Evolutionary conservation across 2,329 filamentous ascomycete genomes (phyloP), one percentile per base, ranked within the genome.

Genomic region (Furcasterigmium furcatum): DNA sequence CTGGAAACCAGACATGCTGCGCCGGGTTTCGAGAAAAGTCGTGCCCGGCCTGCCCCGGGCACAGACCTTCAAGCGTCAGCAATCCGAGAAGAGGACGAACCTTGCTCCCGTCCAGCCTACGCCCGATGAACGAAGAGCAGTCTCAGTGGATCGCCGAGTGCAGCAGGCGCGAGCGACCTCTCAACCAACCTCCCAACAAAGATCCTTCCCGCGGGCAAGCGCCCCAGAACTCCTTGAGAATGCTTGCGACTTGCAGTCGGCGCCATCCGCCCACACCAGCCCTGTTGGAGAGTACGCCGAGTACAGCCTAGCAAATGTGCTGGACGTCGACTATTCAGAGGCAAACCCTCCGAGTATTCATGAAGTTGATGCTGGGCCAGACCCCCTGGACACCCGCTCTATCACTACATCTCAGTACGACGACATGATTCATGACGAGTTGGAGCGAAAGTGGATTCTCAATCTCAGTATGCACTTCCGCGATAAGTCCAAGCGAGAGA

Each of bases 401-500:
- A 66, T 74, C 51, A 73, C 76, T 14, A 71, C 70, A 4, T 74
- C 76, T 3, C 68, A 76, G 47, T 79, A 87, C 57, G 80, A 87
- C 44, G 71, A 74, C 43, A 73, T 81, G 56, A 78, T 96, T 53
- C 82, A 87, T 52, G 82, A 88, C 51, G 92, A 97, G 65, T 77
- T 96, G 45, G 91, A 96, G 59, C 80, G 77, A 49, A 85, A 80
- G 58, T 99, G 94, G 94, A 97, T 99, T 49, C 74, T 99, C 55
- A 99, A 99, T 60, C 77, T 97, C 49, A 96, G 91, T 67, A 96
- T 99, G 94, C 91, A 96, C 65, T 99, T 96, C 65, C 83, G 91
- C 48, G 94, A 99, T 68, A 85, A 87, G 58, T 95, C 91, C 12
- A 88, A 88, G 56, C 81, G 92, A 36, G 94, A 99, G 65, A 99